A percentile compares a stretch with the other conserved stretches of the same genome.
Conservation (phyloP, 345 rosid genomes). For the Theobroma cacao region DNA sequence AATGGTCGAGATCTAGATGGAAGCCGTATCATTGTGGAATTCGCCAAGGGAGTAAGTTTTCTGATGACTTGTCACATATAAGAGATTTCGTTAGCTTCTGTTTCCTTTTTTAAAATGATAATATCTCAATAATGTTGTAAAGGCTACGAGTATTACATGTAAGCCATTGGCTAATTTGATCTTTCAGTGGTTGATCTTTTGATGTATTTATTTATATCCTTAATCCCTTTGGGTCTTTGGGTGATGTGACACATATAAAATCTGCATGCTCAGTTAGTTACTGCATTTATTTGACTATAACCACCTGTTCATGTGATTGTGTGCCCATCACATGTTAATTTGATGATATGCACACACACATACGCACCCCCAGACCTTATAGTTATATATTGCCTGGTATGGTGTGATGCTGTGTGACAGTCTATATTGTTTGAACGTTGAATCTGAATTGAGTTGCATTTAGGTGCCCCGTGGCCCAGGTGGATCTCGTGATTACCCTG, state of each 20-base stretch:
- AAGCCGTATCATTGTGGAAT: constrained; percentile 72
- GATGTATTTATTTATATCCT: neutral
- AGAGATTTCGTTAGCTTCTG: neutral
- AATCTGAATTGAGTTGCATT: constrained; percentile 5
- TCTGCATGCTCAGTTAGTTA: neutral
- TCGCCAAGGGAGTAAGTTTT: constrained; percentile 66
- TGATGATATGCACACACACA: neutral
- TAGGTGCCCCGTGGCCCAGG: constrained; percentile 78
- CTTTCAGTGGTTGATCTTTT: neutral
- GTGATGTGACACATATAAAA: neutral
- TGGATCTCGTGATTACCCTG: constrained; percentile 67
- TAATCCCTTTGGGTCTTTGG: neutral
- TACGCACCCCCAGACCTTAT: no score
- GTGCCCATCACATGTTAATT: neutral
- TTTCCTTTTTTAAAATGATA: neutral
- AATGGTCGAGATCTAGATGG: constrained; percentile 80
- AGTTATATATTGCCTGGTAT: neutral
- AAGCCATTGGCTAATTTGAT: neutral
- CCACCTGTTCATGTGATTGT: neutral
- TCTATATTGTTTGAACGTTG: neutral
- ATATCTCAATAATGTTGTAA: neutral
- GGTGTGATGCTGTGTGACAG: neutral
- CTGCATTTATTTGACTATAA: neutral
- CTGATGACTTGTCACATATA: neutral
- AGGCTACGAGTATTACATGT: neutral